Base-by-base conservation (phyloP, 768 basidiomycete genomes). In the Boletus rex-veris region DNA sequence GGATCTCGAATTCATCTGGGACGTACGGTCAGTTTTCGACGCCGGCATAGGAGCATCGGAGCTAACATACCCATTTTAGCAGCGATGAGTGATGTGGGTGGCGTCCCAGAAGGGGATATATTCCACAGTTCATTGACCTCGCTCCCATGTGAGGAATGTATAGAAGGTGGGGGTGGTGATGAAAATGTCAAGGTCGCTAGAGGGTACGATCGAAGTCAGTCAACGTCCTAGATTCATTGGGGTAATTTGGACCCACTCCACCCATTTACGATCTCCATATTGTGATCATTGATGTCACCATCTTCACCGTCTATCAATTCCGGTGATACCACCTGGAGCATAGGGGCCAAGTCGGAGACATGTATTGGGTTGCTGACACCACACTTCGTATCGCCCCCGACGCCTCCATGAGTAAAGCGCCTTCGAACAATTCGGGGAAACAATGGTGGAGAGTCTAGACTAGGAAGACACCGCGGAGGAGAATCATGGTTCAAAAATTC, bases 201-300 rank as follows among this genome's bases (percentile, higher is more conserved):
- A 45, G 38, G 15, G 36, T 21, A 24, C 31, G 33, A 45, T 45
- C 28, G 5, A 56, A 51, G 16, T 66, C 24, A 61, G 50, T 28
- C 37, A 26, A 44, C 16, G 11, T 30, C 4, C 19, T 31, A 30
- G 31, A 54, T 40, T 7, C 43, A 47, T 28, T 5, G 53, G 45
- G 36, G 43, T 16, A 15, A 54, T 48, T 35, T 55, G 44, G 40
- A 76, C 79, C 41, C 62, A 88, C 88, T 66, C 84, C 85, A 85
- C 28, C 85, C 87, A 65, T 81, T 76, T 1, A 87, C 78, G 33
- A 86, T 61, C 9, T 76, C 70, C 74, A 89, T 78, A 64, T 81
- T 80, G 46, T 76, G 74, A 33, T 62, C 63, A n/a, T 75, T 69
- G 7, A 81, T 55, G 45, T 81, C 77, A 4, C 67, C 68, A 21